Evolutionary conservation across 371 early-diverging fungal species (phyloP).

Genomic region (Saksenaea oblongispora): DNA sequence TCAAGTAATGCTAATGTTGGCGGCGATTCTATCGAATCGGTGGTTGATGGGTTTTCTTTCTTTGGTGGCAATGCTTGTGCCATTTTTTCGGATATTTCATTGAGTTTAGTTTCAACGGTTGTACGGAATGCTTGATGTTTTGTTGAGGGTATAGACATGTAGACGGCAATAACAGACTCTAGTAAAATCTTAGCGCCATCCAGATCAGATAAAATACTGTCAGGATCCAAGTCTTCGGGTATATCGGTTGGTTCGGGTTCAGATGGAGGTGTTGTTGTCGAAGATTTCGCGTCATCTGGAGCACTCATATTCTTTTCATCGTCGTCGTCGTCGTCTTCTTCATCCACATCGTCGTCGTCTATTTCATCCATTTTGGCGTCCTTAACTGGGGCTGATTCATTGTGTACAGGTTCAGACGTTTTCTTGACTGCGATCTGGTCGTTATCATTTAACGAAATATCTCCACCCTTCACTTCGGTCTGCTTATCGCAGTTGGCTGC

Average conservation of each 20-base stretch:
- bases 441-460: too few species aligned
- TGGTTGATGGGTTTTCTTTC: background rate
- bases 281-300: background rate
- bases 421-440: too few species aligned
- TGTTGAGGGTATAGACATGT: background rate
- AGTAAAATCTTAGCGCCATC: constrained; percentile 34
- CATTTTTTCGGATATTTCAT: background rate
- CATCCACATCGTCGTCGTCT: background rate
- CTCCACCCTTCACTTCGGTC: too few species aligned
- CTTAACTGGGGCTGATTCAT: background rate
- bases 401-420: background rate
- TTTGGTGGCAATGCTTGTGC: background rate
- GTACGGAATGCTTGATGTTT: background rate
- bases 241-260: background rate
- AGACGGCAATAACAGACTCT: constrained; percentile 32
- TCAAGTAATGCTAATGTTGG: constrained; percentile 17
- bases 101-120: constrained; percentile 2
- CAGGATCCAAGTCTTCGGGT: background rate
- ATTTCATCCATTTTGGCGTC: background rate
- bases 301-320: background rate
- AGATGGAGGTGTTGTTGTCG: background rate
- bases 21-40: background rate
- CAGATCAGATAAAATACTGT: constrained; percentile 28
- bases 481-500: too few species aligned
- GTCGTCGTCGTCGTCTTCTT: background rate